A percentile compares a stretch with the other conserved stretches of the same genome.
These are phyloP conservation scores for Wickerhamomyces kurtzmanii DNA, from an alignment of 805 yeast genomes.

Conservation along the genomic window DNA sequence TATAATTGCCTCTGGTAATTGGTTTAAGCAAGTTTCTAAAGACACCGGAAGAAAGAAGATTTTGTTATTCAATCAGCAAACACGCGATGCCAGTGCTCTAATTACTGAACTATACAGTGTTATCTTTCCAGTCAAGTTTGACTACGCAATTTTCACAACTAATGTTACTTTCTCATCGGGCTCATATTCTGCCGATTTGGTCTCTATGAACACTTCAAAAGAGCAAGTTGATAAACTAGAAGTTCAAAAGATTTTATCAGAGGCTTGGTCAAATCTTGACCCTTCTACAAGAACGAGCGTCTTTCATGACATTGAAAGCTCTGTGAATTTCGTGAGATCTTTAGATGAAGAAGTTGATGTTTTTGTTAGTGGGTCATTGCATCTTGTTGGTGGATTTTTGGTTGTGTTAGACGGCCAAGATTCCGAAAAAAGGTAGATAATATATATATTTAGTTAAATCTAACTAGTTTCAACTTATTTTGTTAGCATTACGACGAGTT, in stretches of 20 bases:
- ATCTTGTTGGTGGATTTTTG: slow-evolving; percentile 87
- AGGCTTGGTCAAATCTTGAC: slow-evolving; percentile 55
- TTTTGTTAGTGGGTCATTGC: slow-evolving; percentile 89
- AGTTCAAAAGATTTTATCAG: slow-evolving; percentile 70
- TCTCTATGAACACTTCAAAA: slow-evolving; percentile 75
- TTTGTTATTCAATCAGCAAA: slow-evolving; percentile 88
- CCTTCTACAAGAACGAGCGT: slow-evolving; percentile 35
- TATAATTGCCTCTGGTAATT: slow-evolving; percentile 65
- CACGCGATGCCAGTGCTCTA: slow-evolving; percentile 69
- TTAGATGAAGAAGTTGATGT: slow-evolving; percentile 41
- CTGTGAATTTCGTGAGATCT: slow-evolving; percentile 41
- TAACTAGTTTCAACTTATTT: no score
- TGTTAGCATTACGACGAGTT: no score
- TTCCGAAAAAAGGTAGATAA: no score
- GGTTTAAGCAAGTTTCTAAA: slow-evolving; percentile 50
- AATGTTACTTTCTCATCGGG: slow-evolving; percentile 90
- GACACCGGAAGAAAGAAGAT: slow-evolving; percentile 26
- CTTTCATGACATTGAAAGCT: slow-evolving; percentile 67
- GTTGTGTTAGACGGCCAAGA: slow-evolving; percentile 59
- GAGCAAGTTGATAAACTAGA: slow-evolving; percentile 70
- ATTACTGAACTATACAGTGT: slow-evolving; percentile 41
- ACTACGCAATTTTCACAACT: slow-evolving; percentile 77
- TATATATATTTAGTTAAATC: no score
- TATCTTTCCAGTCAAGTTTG: slow-evolving; percentile 40
- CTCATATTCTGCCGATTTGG: slow-evolving; percentile 67